phyloP scores from a whole-genome alignment of 805 yeast species.

The Candida caryicola region DNA sequence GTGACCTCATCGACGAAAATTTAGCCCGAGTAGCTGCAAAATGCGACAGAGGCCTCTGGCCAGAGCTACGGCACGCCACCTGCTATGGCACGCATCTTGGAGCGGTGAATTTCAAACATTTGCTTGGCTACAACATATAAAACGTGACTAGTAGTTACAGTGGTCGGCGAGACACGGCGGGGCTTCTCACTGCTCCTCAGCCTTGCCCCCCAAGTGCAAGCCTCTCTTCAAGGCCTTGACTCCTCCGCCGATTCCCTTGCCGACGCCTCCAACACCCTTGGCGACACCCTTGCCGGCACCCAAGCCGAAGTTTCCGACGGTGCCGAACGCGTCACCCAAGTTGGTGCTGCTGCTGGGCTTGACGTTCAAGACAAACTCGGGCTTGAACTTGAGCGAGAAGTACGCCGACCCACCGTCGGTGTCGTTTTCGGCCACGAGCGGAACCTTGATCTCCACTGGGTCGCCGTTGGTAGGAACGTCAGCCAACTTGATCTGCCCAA shows the following conservation, averaged over 20 bases:
- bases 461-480: slow-evolving; percentile 46
- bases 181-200: not conserved
- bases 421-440: slow-evolving; percentile 48
- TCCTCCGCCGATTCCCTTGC: slow-evolving; percentile 40
- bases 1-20: slow-evolving; percentile 1
- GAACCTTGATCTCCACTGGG: slow-evolving; percentile 44
- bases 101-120: too few species aligned
- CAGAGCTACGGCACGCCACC: too few species aligned
- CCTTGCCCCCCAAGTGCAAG: slow-evolving; percentile 26
- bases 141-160: too few species aligned
- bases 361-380: slow-evolving; percentile 61
- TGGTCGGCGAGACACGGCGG: too few species aligned
- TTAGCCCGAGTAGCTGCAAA: too few species aligned
- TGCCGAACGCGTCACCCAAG: slow-evolving; percentile 46
- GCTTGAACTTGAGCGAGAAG: slow-evolving; percentile 60
- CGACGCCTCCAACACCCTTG: slow-evolving; percentile 40
- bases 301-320: slow-evolving; percentile 26
- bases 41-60: too few species aligned
- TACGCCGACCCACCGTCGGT: slow-evolving; percentile 63
- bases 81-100: too few species aligned
- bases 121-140: too few species aligned
- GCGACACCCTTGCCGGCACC: slow-evolving; percentile 20
- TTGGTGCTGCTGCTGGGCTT: slow-evolving; percentile 26
- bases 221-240: slow-evolving; percentile 36
- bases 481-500: slow-evolving; percentile 52